Percentiles rank a stretch among this genome's conserved stretches.
Evolutionary conservation across 371 early-diverging fungal species (phyloP).

Genomic region (Mucor plumbeus): DNA sequence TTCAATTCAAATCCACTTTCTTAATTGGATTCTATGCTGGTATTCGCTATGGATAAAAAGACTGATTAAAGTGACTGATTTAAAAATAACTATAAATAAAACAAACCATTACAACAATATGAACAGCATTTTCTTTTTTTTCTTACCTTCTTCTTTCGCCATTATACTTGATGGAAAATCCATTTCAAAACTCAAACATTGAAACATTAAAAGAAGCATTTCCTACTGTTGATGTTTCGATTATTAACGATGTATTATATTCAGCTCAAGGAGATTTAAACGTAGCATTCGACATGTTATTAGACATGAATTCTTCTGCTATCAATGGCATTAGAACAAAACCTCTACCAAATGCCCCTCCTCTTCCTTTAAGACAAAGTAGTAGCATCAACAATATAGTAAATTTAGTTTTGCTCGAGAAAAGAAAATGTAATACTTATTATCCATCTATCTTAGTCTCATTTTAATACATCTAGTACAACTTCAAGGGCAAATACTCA

Average conservation of each 20-base stretch:
- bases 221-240: slow-evolving; percentile 13
- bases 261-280: slow-evolving; percentile 21
- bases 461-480: background rate
- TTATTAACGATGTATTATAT: slow-evolving; percentile 18
- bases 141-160: background rate
- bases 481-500: background rate
- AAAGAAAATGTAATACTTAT: background rate
- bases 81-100: background rate
- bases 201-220: slow-evolving; percentile 27
- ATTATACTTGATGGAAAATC: slow-evolving; percentile 13
- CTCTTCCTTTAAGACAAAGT: slow-evolving; percentile 3
- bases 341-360: background rate
- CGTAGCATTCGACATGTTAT: slow-evolving; percentile 25
- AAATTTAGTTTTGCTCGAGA: background rate
- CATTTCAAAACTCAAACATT: slow-evolving; percentile 13
- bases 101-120: background rate
- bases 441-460: background rate
- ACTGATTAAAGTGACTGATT: slow-evolving; percentile 1
- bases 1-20: slow-evolving; percentile 68
- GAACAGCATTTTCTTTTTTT: slow-evolving; percentile 7
- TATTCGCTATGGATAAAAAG: slow-evolving; percentile 54
- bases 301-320: slow-evolving; percentile 10
- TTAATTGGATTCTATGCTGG: slow-evolving; percentile 58
- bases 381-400: background rate
- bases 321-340: background rate